Percentiles rank a stretch among this genome's conserved stretches.
Evolutionary conservation across 2,329 filamentous ascomycete genomes (phyloP).

Genomic region (Diaporthe velutina): DNA sequence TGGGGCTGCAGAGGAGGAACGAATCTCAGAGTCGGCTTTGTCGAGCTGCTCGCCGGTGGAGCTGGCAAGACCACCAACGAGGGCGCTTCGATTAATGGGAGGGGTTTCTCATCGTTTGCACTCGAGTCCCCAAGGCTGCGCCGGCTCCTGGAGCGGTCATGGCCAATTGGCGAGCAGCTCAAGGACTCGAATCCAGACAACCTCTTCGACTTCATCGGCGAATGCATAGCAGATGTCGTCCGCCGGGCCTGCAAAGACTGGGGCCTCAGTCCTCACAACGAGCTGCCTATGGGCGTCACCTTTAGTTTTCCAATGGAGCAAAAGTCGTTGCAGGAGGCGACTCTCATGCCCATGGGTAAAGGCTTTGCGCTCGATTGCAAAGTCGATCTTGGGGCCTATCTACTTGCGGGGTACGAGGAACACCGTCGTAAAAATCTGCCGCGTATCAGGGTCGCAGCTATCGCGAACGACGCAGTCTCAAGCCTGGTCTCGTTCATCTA

Average conservation of each 20-base stretch:
- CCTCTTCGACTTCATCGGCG: conserved; percentile 85
- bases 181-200: conserved; percentile 81
- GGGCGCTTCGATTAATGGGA: conserved; percentile 19
- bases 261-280: conserved; percentile 55
- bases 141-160: conserved; percentile 75
- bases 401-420: conserved; percentile 70
- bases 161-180: conserved; percentile 80
- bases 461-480: conserved; percentile 85
- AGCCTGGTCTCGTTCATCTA: conserved; percentile 84
- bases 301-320: conserved; percentile 81
- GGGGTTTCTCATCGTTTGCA: not conserved
- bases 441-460: conserved; percentile 77
- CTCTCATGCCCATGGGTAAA: conserved; percentile 77
- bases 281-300: conserved; percentile 75
- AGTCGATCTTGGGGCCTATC: conserved; percentile 70
- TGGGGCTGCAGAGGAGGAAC: conserved; percentile 69
- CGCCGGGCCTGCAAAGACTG: conserved; percentile 64
- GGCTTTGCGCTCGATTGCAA: conserved; percentile 74
- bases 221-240: conserved; percentile 81
- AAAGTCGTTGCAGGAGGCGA: conserved; percentile 71
- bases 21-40: conserved; percentile 76
- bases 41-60: conserved; percentile 66
- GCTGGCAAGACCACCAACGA: not conserved
- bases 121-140: conserved; percentile 52
- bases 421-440: conserved; percentile 65